Conservation (phyloP, 1,139 yeast species). For the Blastobotrys capitulatus region DNA sequence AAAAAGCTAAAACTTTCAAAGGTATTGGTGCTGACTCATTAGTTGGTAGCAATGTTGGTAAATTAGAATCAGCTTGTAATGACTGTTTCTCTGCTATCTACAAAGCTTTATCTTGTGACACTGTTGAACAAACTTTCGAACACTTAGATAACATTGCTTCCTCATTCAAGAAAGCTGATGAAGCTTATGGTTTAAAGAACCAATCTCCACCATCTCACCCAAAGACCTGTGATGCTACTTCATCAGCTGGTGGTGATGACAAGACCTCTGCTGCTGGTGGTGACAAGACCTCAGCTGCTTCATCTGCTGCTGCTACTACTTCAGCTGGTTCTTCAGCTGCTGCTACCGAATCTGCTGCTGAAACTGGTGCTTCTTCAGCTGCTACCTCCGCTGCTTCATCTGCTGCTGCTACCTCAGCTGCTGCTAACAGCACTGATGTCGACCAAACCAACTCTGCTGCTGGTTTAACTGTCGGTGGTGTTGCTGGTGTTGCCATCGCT, state of each 20-base stretch:
- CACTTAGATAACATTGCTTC: constrained; percentile 6
- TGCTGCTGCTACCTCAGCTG: constrained; percentile 2
- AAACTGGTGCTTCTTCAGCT: not conserved
- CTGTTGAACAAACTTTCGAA: constrained; percentile 7
- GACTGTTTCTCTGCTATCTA: constrained; percentile 3
- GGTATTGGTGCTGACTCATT: constrained; percentile 6
- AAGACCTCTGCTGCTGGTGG: not conserved
- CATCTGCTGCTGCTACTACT: constrained; percentile 2
- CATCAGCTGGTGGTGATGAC: not conserved
- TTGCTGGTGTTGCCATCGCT: constrained; percentile 9
- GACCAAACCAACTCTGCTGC: constrained; percentile 6
- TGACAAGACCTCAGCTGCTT: not conserved
- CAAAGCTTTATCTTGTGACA: not conserved
- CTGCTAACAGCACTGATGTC: not conserved
- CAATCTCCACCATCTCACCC: constrained; percentile 6
- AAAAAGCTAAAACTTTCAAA: constrained; percentile 6
- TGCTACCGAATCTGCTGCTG: constrained; percentile 1
- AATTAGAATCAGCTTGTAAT: constrained; percentile 6
- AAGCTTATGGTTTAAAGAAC: not conserved
- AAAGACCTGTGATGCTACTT: constrained; percentile 1
- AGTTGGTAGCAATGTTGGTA: constrained; percentile 4
- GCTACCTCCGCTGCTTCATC: not conserved
- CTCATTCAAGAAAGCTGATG: constrained; percentile 7
- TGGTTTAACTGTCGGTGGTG: constrained; percentile 8
- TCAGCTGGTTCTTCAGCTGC: constrained; percentile 4